A percentile compares a stretch with the other conserved stretches of the same genome.
phyloP scores from a whole-genome alignment of 2,329 filamentous ascomycete species.

The Colletotrichum cereale region DNA sequence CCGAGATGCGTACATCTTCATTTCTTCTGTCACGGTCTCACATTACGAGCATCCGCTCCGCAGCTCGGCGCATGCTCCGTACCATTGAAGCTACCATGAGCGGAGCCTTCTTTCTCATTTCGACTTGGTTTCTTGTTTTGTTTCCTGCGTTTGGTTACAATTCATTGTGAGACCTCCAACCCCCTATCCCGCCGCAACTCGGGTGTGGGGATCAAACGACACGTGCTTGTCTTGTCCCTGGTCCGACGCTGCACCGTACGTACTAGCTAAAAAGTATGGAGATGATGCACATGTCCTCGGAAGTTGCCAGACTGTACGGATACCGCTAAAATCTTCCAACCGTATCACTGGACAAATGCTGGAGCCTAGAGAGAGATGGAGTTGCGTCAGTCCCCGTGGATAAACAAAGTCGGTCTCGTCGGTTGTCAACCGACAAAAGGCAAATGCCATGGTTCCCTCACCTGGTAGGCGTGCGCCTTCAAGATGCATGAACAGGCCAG shows the following conservation, averaged over 20 bases:
- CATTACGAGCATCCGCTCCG: conserved; percentile 14
- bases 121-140: neutral
- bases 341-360: conserved; percentile 30
- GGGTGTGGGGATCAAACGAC: conserved; percentile 20
- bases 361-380: conserved; percentile 37
- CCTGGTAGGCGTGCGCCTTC: neutral
- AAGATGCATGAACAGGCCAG: neutral
- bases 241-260: conserved; percentile 3
- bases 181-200: conserved; percentile 7
- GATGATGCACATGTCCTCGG: conserved; percentile 19
- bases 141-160: neutral
- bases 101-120: neutral
- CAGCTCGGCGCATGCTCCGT: conserved; percentile 26
- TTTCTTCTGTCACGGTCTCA: conserved; percentile 15
- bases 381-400: conserved; percentile 29
- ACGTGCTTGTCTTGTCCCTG: conserved; percentile 23
- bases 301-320: conserved; percentile 28
- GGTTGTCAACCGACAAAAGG: conserved; percentile 16
- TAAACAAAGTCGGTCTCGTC: conserved; percentile 8
- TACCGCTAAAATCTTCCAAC: conserved; percentile 20
- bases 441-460: neutral
- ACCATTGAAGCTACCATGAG: neutral
- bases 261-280: too few species aligned
- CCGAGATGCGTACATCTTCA: conserved; percentile 20
- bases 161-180: neutral